Percentiles rank a stretch among this genome's conserved stretches.
These are phyloP conservation scores for Oryza meridionalis DNA, from an alignment of 176 grass and related monocot species.

Conservation along the genomic window DNA sequence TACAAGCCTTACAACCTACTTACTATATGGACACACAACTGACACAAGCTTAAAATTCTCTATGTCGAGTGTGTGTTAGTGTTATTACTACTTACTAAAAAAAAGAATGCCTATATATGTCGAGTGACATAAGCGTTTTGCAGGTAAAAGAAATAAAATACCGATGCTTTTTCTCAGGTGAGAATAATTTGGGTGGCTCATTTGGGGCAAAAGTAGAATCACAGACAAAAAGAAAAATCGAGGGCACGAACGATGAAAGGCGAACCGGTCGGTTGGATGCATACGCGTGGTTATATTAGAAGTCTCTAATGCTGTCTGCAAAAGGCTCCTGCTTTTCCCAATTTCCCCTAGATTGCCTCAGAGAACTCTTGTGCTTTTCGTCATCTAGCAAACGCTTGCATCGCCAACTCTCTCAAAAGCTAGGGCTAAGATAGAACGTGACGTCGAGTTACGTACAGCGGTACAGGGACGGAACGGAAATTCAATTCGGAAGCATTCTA, in stretches of 20 bases:
- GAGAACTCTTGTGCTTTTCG: not conserved
- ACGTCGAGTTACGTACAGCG: not conserved
- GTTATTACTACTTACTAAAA: too few relatives aligned
- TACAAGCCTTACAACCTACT: too few relatives aligned
- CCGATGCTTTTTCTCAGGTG: not conserved
- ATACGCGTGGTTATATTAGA: not conserved
- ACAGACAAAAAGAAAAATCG: not conserved
- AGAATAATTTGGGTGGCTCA: not conserved
- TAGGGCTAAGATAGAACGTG: not conserved
- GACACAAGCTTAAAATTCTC: too few relatives aligned
- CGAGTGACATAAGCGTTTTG: not conserved
- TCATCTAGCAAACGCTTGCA: not conserved
- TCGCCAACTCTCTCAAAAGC: constrained; percentile 8
- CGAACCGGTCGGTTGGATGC: constrained; percentile 8
- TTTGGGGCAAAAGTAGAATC: not conserved
- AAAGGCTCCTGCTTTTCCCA: not conserved
- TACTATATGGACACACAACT: too few relatives aligned
- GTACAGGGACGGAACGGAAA: not conserved
- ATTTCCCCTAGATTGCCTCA: not conserved
- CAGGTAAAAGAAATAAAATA: not conserved
- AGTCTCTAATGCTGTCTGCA: not conserved
- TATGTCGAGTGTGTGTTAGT: too few relatives aligned
- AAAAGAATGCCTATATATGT: too few relatives aligned
- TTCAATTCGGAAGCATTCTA: not conserved
- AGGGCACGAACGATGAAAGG: not conserved